phyloP scores from a whole-genome alignment of 805 yeast species.

The Kluyveromyces aestuarii region DNA sequence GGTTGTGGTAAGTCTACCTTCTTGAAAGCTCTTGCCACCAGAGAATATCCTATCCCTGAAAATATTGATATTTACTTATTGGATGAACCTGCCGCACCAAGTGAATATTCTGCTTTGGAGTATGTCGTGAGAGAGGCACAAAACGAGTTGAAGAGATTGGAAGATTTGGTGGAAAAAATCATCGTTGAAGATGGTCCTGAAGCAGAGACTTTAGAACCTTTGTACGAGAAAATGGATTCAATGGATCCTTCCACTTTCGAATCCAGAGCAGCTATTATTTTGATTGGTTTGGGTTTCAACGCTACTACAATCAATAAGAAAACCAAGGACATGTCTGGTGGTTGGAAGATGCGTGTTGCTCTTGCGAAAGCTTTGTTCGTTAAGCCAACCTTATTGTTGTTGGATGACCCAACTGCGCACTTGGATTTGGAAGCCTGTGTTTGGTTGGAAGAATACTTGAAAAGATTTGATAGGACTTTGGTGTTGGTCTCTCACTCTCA shows the following conservation, averaged over 20 bases:
- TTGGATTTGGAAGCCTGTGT: constrained; percentile 99
- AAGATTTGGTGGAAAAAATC: constrained; percentile 81
- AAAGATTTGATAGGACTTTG: constrained; percentile 86
- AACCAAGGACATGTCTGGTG: constrained; percentile 99
- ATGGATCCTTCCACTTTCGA: constrained; percentile 96
- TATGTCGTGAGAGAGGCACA: constrained; percentile 97
- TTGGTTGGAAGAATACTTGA: constrained; percentile 97
- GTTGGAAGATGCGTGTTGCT: constrained; percentile 99
- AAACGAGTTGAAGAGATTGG: constrained; percentile 80
- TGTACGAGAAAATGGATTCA: constrained; percentile 91
- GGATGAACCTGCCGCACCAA: constrained; percentile 96
- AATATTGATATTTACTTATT: constrained; percentile 83
- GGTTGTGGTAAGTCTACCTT: constrained; percentile 99
- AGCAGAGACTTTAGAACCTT: constrained; percentile 69
- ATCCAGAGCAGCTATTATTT: constrained; percentile 88
- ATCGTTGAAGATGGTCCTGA: constrained; percentile 93
- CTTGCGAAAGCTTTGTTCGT: constrained; percentile 96
- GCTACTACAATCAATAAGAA: constrained; percentile 76
- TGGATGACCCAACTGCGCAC: constrained; percentile 99
- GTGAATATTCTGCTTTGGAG: constrained; percentile 86
- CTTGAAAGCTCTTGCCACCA: constrained; percentile 84
- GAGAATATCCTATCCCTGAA: constrained; percentile 94
- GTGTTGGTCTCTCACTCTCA: constrained; percentile 95
- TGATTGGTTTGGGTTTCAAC: constrained; percentile 96
- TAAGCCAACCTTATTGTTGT: constrained; percentile 86